phyloP scores from a whole-genome alignment of 495 filamentous ascomycete genomes.

The Usnea hakonensis region DNA sequence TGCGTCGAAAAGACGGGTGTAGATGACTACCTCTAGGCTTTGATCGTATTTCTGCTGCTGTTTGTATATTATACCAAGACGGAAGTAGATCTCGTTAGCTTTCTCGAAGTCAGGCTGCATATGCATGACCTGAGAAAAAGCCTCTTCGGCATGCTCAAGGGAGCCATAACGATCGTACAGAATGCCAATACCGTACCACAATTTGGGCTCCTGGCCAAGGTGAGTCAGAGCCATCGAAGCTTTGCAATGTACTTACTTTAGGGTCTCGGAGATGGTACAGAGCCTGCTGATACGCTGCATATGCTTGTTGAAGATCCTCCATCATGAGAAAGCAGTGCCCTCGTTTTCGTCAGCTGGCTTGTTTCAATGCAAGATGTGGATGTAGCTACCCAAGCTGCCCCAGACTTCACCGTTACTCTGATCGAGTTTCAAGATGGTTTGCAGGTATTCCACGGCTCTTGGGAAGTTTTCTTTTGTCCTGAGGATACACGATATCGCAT shows the following conservation, averaged over 20 bases:
- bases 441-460: constrained; percentile 87
- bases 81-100: constrained; percentile 98
- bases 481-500: constrained; percentile 82
- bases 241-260: constrained; percentile 53
- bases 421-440: constrained; percentile 86
- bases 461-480: constrained; percentile 88
- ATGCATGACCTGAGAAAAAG: constrained; percentile 97
- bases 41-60: constrained; percentile 91
- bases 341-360: constrained; percentile 27
- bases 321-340: constrained; percentile 98
- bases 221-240: constrained; percentile 7
- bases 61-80: constrained; percentile 98
- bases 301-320: constrained; percentile 96
- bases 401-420: constrained; percentile 86
- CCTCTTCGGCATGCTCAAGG: constrained; percentile 95
- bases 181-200: constrained; percentile 99
- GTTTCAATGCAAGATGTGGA: constrained; percentile 1
- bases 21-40: constrained; percentile 70
- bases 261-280: constrained; percentile 89
- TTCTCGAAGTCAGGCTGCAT: constrained; percentile 99
- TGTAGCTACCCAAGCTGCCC: constrained; percentile 74
- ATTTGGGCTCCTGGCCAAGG: constrained; percentile 70
- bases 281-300: constrained; percentile 94
- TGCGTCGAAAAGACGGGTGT: not conserved
- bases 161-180: constrained; percentile 96